phyloP scores from a whole-genome alignment of 176 grass and related monocot species.

The Metroxylon sagu region DNA sequence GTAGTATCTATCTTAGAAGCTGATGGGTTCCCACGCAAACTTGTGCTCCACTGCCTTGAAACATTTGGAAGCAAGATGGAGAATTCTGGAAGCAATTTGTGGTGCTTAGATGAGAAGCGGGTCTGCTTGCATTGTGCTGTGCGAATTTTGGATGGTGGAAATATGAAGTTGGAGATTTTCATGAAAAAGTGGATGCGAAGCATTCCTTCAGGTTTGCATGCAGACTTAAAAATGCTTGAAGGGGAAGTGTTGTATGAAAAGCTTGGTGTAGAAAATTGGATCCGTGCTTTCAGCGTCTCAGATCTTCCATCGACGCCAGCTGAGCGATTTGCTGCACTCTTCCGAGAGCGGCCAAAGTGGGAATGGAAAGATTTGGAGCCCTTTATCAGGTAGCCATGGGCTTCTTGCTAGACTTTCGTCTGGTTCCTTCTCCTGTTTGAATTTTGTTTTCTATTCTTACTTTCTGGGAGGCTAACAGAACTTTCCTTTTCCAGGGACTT shows the following conservation, averaged over 20 bases:
- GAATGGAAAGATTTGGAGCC: constrained; percentile 87
- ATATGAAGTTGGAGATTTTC: constrained; percentile 72
- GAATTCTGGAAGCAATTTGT: constrained; percentile 23
- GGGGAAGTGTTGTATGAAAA: constrained; percentile 79
- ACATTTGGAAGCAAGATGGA: constrained; percentile 56
- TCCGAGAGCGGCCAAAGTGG: constrained; percentile 64
- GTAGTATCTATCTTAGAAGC: constrained; percentile 57
- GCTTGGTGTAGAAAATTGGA: constrained; percentile 71
- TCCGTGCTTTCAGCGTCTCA: constrained; percentile 58
- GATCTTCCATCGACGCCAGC: constrained; percentile 57
- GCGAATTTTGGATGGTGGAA: constrained; percentile 36
- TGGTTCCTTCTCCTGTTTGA: too few species aligned
- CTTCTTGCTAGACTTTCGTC: not conserved
- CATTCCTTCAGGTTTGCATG: constrained; percentile 53
- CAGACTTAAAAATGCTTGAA: constrained; percentile 76
- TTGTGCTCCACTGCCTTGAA: constrained; percentile 54
- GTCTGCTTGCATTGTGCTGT: constrained; percentile 66
- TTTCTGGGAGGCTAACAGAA: not conserved
- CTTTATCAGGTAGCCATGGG: constrained; percentile 60
- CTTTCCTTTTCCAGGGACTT: constrained; percentile 40
- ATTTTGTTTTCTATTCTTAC: too few species aligned
- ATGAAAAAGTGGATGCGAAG: constrained; percentile 65
- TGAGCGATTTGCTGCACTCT: constrained; percentile 58
- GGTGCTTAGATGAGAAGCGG: constrained; percentile 54
- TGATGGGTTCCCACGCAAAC: constrained; percentile 50